Percentiles rank a stretch among this genome's conserved stretches.
These are phyloP conservation scores for Cryptosporidium sp. DNA, from an alignment of 169 alveolate species.

Conservation along the genomic window DNA sequence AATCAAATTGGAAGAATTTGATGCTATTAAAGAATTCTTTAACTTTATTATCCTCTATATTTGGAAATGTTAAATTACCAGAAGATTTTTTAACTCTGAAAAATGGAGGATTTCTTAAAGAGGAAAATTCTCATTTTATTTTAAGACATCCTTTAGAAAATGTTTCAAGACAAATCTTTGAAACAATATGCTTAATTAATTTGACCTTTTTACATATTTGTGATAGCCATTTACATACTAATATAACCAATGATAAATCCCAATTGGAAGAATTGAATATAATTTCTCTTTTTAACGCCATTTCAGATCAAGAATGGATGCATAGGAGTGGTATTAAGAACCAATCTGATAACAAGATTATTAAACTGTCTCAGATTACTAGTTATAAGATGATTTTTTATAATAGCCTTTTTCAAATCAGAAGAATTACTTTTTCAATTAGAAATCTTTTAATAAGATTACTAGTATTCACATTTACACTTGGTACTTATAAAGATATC, in stretches of 20 bases:
- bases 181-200: constrained; percentile 3
- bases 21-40: constrained; percentile 5
- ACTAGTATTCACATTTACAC: constrained; percentile 1
- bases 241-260: not conserved
- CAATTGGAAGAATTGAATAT: constrained; percentile 5
- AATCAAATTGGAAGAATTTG: constrained; percentile 12
- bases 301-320: constrained; percentile 61
- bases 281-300: constrained; percentile 10
- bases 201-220: not conserved
- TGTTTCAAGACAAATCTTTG: constrained; percentile 4
- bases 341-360: not conserved
- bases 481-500: constrained; percentile 44
- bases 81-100: not conserved
- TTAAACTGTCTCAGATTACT: not conserved
- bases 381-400: not conserved
- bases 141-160: constrained; percentile 39
- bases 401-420: not conserved
- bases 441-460: constrained; percentile 22
- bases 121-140: not conserved
- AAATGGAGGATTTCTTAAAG: constrained; percentile 42
- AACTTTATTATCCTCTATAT: constrained; percentile 1
- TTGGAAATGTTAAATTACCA: constrained; percentile 31
- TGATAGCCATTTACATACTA: too few relatives aligned
- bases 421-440: constrained; percentile 14
- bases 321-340: constrained; percentile 19